A percentile compares a stretch with the other conserved stretches of the same genome.
Conservation (phyloP, 2,329 filamentous ascomycete genomes). For the Gnomoniopsis sp. region DNA sequence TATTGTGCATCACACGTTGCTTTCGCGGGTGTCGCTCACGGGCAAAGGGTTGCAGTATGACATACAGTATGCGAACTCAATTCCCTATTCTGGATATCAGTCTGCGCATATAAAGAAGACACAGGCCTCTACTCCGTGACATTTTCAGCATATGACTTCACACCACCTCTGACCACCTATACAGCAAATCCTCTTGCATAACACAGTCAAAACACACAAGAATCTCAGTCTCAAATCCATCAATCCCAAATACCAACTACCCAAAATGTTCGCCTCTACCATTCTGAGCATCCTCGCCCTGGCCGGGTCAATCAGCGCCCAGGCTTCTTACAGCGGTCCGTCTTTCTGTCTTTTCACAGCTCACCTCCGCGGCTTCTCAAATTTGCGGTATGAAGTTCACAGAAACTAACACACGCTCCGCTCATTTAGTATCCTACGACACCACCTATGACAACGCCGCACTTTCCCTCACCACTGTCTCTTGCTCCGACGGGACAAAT, state of each 20-base stretch:
- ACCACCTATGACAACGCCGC: slow-evolving; percentile 61
- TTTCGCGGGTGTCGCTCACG: background rate
- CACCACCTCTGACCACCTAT: too few species aligned
- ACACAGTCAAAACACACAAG: too few species aligned
- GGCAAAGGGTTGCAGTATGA: slow-evolving; percentile 1
- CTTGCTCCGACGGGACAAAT: slow-evolving; percentile 67
- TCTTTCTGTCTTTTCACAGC: background rate
- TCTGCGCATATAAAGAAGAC: too few species aligned
- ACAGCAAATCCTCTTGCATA: too few species aligned
- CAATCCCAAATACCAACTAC: background rate
- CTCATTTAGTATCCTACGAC: slow-evolving; percentile 65
- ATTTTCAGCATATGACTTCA: background rate
- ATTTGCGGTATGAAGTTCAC: too few species aligned
- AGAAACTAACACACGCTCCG: slow-evolving; percentile 16
- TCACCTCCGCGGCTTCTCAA: too few species aligned
- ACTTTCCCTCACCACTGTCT: slow-evolving; percentile 53
- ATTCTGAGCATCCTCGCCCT: slow-evolving; percentile 24
- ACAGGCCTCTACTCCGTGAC: too few species aligned
- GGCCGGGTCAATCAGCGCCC: slow-evolving; percentile 24
- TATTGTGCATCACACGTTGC: too few species aligned
- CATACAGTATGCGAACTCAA: too few species aligned
- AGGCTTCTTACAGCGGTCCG: slow-evolving; percentile 20
- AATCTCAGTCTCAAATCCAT: background rate
- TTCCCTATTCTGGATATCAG: too few species aligned
- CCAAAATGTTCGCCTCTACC: slow-evolving; percentile 24